phyloP scores from a whole-genome alignment of 805 yeast genomes.

The Candida parachauliodes region DNA sequence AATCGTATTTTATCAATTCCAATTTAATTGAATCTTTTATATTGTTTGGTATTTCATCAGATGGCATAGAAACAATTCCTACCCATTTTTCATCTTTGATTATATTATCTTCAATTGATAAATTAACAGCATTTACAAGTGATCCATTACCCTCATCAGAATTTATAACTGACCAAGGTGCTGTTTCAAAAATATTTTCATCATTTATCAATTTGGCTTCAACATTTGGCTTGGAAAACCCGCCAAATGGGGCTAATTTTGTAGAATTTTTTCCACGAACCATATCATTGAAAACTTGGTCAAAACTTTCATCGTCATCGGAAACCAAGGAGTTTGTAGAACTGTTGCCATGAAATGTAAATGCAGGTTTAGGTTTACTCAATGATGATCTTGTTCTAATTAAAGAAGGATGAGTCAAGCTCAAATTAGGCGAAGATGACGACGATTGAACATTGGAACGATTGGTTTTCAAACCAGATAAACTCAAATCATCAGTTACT shows the following conservation, averaged over 20 bases:
- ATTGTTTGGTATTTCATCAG: slow-evolving; percentile 66
- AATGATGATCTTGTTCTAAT: slow-evolving; percentile 2
- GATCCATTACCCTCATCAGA: slow-evolving; percentile 83
- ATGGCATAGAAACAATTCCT: slow-evolving; percentile 91
- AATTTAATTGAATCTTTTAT: slow-evolving; percentile 53
- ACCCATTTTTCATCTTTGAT: slow-evolving; percentile 59
- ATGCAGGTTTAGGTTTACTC: background rate
- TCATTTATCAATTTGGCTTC: slow-evolving; percentile 41
- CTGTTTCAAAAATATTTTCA: slow-evolving; percentile 47
- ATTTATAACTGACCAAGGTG: slow-evolving; percentile 74
- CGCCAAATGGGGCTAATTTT: slow-evolving; percentile 65
- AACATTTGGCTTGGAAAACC: slow-evolving; percentile 62
- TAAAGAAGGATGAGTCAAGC: slow-evolving; percentile 3
- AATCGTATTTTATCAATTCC: slow-evolving; percentile 48
- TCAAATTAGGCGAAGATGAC: slow-evolving; percentile 10
- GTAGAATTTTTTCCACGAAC: slow-evolving; percentile 19
- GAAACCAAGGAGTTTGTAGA: slow-evolving; percentile 29
- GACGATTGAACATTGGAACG: slow-evolving; percentile 25
- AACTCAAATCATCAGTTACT: slow-evolving; percentile 35
- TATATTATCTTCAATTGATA: slow-evolving; percentile 42
- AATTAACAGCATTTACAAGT: slow-evolving; percentile 73
- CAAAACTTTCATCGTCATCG: slow-evolving; percentile 21
- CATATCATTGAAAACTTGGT: slow-evolving; percentile 24
- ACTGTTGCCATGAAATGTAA: slow-evolving; percentile 18
- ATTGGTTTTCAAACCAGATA: slow-evolving; percentile 30